Evolutionary conservation across 169 alveolate genomes (phyloP), one percentile per base, ranked within the genome.

Genomic region (Plasmodium ovale): DNA sequence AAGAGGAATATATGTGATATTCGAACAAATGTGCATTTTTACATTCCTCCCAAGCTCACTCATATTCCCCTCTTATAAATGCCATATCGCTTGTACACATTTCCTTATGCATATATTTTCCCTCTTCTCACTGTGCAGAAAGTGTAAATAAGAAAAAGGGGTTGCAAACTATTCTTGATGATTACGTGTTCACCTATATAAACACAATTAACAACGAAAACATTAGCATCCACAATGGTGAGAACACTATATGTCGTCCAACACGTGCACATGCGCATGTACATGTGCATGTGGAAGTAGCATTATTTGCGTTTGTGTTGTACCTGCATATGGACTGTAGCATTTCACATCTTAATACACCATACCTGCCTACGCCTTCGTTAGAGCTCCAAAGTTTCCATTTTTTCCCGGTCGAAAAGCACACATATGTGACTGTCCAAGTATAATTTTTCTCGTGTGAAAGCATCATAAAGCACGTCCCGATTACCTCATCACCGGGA

Each of bases 401-500:
- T 35, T 60, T 74, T 33, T 74, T 74, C 65, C 88, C 88, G 0
- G 74, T 74, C 14, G 88, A 74, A 74, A 74, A 74, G 21, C 88
- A 54, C 29, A 74, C 74, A 10, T 74, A 74, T 56, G 33, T 74
- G 23, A 59, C 88, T 59, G 88, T 74, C 10, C 88, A 74, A 73
- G 88, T 74, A 74, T 59, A 47, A 19, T 44, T 69, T 19, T 12
- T 10, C n/a, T 16, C 25, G 7, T 9, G 5, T 9, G 9, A 39
- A 39, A 39, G 9, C n/a, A 6, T 5, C 9, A 9, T 39, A 39
- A 39, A 39, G 51, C n/a, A n/a, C n/a, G n/a, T n/a, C n/a, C n/a
- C n/a, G n/a, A n/a, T n/a, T n/a, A n/a, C n/a, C n/a, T n/a, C n/a
- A n/a, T n/a, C n/a, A n/a, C n/a, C n/a, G n/a, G n/a, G n/a, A n/a